These are phyloP conservation scores for Clavispora phyllophila DNA, from an alignment of 805 yeast genomes.

Conservation along the genomic window DNA sequence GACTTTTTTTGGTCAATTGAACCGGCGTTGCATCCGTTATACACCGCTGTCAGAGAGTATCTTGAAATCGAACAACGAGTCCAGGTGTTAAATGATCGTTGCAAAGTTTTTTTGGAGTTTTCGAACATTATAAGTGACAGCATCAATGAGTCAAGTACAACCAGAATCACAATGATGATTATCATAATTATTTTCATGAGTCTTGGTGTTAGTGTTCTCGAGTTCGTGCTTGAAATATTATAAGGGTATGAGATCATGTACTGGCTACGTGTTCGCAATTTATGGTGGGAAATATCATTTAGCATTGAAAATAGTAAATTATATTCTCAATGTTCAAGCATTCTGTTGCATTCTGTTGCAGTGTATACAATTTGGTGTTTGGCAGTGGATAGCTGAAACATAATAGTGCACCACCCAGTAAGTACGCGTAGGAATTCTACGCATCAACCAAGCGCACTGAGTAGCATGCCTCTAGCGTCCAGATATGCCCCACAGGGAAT, in stretches of 20 bases:
- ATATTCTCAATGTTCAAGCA: too few species aligned
- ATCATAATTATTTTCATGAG: constrained; percentile 77
- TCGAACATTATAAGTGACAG: constrained; percentile 91
- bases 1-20: constrained; percentile 94
- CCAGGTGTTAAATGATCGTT: constrained; percentile 86
- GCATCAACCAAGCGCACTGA: not conserved
- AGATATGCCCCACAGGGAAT: constrained; percentile 35
- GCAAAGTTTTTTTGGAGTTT: constrained; percentile 89
- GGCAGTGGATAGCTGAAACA: not conserved
- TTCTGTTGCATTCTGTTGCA: too few species aligned
- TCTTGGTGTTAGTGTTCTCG: constrained; percentile 69
- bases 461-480: constrained; percentile 26
- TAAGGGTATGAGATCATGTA: not conserved
- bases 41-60: constrained; percentile 84
- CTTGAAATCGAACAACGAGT: constrained; percentile 93
- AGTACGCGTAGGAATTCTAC: not conserved
- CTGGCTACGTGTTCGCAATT: not conserved
- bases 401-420: not conserved
- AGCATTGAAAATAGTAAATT: not conserved
- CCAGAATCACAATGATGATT: constrained; percentile 85
- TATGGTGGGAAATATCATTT: not conserved
- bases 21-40: constrained; percentile 91
- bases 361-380: too few species aligned
- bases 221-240: constrained; percentile 52
- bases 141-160: constrained; percentile 88